These are phyloP conservation scores for Termitomyces bulborhizus DNA, from an alignment of 768 basidiomycete genomes.

Conservation along the genomic window DNA sequence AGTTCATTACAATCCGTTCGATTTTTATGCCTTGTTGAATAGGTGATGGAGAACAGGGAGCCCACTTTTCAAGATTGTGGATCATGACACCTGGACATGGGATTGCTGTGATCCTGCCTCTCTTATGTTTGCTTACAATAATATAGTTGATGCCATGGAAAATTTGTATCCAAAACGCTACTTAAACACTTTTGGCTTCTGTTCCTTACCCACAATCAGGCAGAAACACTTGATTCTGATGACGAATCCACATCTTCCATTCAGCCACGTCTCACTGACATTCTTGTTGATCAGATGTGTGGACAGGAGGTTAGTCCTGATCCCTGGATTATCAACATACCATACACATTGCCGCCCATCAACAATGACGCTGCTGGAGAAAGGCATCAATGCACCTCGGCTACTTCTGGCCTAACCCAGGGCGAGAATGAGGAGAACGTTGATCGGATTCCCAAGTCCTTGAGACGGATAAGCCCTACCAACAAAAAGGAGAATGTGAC, in stretches of 20 bases:
- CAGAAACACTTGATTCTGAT: conserved; percentile 69
- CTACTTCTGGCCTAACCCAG: neutral
- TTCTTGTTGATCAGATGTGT: conserved; percentile 62
- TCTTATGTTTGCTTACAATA: conserved; percentile 88
- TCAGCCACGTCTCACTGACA: conserved; percentile 53
- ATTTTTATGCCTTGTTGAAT: no score
- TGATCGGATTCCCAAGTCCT: no score
- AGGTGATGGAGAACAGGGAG: no score
- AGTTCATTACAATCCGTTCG: no score
- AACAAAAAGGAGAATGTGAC: no score
- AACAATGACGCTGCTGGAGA: neutral
- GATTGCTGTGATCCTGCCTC: conserved; percentile 77
- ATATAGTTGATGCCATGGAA: conserved; percentile 44
- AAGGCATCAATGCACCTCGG: conserved; percentile 6
- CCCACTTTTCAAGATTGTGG: no score
- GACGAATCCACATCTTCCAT: conserved; percentile 70
- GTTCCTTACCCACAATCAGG: conserved; percentile 82
- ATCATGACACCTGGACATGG: conserved; percentile 67
- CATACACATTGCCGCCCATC: conserved; percentile 31
- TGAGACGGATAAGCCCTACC: no score
- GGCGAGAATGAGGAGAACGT: no score
- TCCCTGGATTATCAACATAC: conserved; percentile 17
- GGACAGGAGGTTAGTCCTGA: conserved; percentile 19
- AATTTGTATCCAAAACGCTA: neutral
- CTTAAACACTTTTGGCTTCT: conserved; percentile 46